Evolutionary conservation across 2,329 filamentous ascomycete species (phyloP).

Genomic region (Aspergillus fischeri): DNA sequence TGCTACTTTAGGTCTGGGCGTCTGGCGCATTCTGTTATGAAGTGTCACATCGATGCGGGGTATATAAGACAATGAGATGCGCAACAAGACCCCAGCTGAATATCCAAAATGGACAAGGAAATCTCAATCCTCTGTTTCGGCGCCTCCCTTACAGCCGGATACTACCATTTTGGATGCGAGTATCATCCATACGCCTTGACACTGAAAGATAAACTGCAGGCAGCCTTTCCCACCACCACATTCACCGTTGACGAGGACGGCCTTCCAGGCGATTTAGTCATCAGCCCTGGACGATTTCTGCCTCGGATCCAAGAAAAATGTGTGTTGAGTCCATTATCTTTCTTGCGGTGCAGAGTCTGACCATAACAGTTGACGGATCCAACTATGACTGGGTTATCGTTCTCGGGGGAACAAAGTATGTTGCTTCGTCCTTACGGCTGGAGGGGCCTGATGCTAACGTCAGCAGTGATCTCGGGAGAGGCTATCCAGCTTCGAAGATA

Average conservation of each 20-base stretch:
- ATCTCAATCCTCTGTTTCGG: slow-evolving; percentile 58
- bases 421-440: background rate
- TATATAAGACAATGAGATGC: too few species aligned
- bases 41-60: too few species aligned
- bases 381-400: slow-evolving; percentile 59
- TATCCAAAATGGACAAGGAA: slow-evolving; percentile 6
- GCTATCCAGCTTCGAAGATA: slow-evolving; percentile 38
- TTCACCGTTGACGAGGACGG: slow-evolving; percentile 48
- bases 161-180: slow-evolving; percentile 38
- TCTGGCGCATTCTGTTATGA: too few species aligned
- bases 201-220: slow-evolving; percentile 46
- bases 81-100: too few species aligned
- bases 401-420: slow-evolving; percentile 59
- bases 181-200: slow-evolving; percentile 53
- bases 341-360: background rate
- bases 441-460: background rate
- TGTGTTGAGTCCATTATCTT: background rate
- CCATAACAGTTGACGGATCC: slow-evolving; percentile 3
- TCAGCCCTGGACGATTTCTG: slow-evolving; percentile 25
- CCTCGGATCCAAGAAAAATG: slow-evolving; percentile 28
- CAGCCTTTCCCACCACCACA: slow-evolving; percentile 43
- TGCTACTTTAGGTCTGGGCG: too few species aligned
- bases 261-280: slow-evolving; percentile 50
- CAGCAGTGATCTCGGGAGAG: slow-evolving; percentile 47
- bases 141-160: slow-evolving; percentile 61